Evolutionary conservation across 352 stramenopile species (phyloP).

Genomic region (Paralagenidium karlingii): DNA sequence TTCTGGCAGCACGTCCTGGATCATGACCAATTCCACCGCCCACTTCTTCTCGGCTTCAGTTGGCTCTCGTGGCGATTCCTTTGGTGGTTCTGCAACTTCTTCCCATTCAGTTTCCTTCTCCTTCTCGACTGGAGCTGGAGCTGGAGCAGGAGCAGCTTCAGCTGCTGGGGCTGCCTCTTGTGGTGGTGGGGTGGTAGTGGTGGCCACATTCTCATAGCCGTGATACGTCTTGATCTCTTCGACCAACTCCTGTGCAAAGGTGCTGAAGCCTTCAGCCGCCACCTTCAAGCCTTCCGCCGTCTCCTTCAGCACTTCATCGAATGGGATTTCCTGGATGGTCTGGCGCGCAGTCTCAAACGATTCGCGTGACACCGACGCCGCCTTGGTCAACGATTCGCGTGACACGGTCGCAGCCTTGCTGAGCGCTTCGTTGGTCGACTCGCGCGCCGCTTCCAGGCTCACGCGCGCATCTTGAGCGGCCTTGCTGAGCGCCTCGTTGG

Average conservation of each 20-base stretch:
- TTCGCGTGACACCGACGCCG: slow-evolving; percentile 38
- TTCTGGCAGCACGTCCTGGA: slow-evolving; percentile 63
- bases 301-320: slow-evolving; percentile 72
- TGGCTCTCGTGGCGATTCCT: neutral
- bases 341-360: slow-evolving; percentile 31
- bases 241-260: slow-evolving; percentile 67
- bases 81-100: neutral
- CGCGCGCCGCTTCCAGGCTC: slow-evolving; percentile 27
- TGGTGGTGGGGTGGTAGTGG: slow-evolving; percentile 5
- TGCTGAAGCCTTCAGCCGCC: slow-evolving; percentile 49
- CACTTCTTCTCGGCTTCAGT: slow-evolving; percentile 49
- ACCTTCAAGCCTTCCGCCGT: slow-evolving; percentile 69
- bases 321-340: slow-evolving; percentile 68
- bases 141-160: slow-evolving; percentile 14
- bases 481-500: slow-evolving; percentile 47
- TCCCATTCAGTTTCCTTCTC: slow-evolving; percentile 7
- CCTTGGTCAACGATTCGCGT: slow-evolving; percentile 14
- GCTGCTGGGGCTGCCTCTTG: slow-evolving; percentile 9
- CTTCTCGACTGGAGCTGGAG: slow-evolving; percentile 17
- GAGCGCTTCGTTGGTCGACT: slow-evolving; percentile 48
- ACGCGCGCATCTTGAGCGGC: slow-evolving; percentile 40
- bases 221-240: slow-evolving; percentile 41
- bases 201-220: slow-evolving; percentile 5
- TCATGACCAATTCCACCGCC: slow-evolving; percentile 45
- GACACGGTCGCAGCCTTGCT: slow-evolving; percentile 34